Percentiles rank a stretch among this genome's conserved stretches.
Conservation (phyloP, 1,284 basidiomycete genomes). For the Pascua guehoae region DNA sequence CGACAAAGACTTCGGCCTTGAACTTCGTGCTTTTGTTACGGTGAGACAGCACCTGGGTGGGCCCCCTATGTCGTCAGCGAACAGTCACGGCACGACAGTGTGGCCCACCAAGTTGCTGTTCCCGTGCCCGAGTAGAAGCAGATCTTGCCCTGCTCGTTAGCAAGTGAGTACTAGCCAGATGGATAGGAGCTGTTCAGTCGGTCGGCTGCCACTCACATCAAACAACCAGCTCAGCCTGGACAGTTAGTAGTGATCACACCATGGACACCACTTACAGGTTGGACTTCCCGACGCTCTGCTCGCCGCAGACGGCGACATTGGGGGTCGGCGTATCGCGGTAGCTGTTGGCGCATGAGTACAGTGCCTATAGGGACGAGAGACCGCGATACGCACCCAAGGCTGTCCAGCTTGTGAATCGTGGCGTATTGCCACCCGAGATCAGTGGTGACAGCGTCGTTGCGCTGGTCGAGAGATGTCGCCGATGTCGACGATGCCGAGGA, state of each 20-base stretch:
- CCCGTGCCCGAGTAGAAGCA: slow-evolving; percentile 15
- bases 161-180: no score
- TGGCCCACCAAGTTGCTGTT: slow-evolving; percentile 23
- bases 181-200: no score
- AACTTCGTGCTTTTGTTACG: slow-evolving; percentile 2
- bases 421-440: no score
- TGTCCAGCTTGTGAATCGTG: no score
- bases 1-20: slow-evolving; percentile 16
- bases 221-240: slow-evolving; percentile 10
- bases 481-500: no score
- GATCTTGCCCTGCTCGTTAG: slow-evolving; percentile 5
- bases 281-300: slow-evolving; percentile 29
- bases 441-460: no score
- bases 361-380: no score
- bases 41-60: slow-evolving; percentile 23
- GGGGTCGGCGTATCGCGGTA: neutral
- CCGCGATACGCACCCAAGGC: no score
- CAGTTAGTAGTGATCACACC: neutral
- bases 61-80: slow-evolving; percentile 16
- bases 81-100: no score
- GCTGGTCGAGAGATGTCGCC: no score
- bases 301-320: slow-evolving; percentile 22
- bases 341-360: no score
- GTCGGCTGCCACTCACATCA: slow-evolving; percentile 7
- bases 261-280: slow-evolving; percentile 20